A percentile compares a stretch with the other conserved stretches of the same genome.
Evolutionary conservation across 768 basidiomycete species (phyloP).

Genomic region (Mycena albidolilacea): DNA sequence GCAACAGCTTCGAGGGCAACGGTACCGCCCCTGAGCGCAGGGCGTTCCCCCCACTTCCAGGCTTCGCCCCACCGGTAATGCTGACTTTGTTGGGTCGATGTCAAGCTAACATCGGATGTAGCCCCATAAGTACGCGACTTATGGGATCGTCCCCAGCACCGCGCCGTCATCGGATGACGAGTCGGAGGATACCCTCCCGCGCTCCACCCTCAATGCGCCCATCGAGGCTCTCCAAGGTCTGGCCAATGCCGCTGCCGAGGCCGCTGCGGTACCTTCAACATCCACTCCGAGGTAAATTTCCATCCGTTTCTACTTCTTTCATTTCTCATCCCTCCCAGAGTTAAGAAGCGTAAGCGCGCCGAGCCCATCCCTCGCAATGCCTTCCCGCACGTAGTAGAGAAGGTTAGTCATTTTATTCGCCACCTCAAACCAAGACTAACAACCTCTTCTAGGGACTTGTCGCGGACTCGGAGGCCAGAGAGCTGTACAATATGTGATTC

Average conservation of each 20-base stretch:
- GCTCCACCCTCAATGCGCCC: constrained; percentile 89
- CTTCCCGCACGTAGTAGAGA: constrained; percentile 92
- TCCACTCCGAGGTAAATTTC: constrained; percentile 70
- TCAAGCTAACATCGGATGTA: constrained; percentile 36
- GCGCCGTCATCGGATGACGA: constrained; percentile 92
- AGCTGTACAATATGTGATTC: constrained; percentile 90
- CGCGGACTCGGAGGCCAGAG: constrained; percentile 86
- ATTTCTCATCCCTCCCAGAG: constrained; percentile 55
- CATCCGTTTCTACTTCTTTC: constrained; percentile 20
- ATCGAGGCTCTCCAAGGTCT: constrained; percentile 95
- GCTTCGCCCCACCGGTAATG: constrained; percentile 90
- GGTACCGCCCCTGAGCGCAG: constrained; percentile 52
- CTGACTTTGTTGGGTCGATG: constrained; percentile 36
- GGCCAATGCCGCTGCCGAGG: constrained; percentile 96
- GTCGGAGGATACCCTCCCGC: constrained; percentile 89
- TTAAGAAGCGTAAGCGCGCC: constrained; percentile 88
- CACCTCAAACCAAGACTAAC: constrained; percentile 24
- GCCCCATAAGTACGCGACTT: constrained; percentile 84
- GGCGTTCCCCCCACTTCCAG: constrained; percentile 88
- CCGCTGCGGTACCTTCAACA: constrained; percentile 83
- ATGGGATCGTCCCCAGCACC: constrained; percentile 90
- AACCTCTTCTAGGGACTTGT: constrained; percentile 78
- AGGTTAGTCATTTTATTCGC: constrained; percentile 58
- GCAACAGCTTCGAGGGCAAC: constrained; percentile 58
- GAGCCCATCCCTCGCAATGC: constrained; percentile 89